A percentile compares a stretch with the other conserved stretches of the same genome.
Conservation (phyloP, 2,329 filamentous ascomycete genomes). For the Exophiala xenobiotica region DNA sequence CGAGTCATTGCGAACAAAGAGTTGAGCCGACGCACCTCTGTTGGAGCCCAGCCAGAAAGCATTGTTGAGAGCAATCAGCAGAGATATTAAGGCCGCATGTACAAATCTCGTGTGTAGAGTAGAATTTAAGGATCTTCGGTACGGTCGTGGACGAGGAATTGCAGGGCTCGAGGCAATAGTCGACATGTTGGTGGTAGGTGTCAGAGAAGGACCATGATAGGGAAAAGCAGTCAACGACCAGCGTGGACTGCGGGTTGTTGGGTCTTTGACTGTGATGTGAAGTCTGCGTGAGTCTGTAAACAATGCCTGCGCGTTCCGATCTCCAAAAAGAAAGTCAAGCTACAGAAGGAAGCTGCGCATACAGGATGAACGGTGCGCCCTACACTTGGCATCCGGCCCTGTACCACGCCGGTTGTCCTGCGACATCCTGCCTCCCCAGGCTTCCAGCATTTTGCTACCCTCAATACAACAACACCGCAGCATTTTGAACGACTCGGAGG, state of each 20-base stretch:
- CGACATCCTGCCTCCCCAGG: not conserved
- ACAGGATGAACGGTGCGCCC: no score
- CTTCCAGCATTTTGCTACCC: slow-evolving; percentile 2
- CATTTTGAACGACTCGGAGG: no score
- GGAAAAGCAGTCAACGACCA: slow-evolving; percentile 18
- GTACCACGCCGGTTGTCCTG: no score
- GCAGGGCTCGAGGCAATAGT: slow-evolving; percentile 10
- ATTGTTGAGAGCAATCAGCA: slow-evolving; percentile 71
- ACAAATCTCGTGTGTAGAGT: slow-evolving; percentile 84
- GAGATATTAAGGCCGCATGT: slow-evolving; percentile 67
- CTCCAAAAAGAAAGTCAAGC: slow-evolving; percentile 1
- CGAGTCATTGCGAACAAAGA: not conserved
- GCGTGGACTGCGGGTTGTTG: slow-evolving; percentile 14
- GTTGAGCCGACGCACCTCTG: slow-evolving; percentile 37
- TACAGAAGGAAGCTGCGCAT: no score
- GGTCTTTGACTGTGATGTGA: not conserved
- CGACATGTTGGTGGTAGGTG: slow-evolving; percentile 11
- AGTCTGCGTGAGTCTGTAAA: not conserved
- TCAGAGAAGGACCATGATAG: not conserved
- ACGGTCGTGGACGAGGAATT: slow-evolving; percentile 45
- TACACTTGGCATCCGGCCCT: no score
- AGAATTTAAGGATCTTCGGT: slow-evolving; percentile 89
- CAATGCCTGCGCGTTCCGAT: not conserved
- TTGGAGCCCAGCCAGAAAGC: slow-evolving; percentile 69
- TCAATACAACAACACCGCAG: not conserved